phyloP scores from a whole-genome alignment of 2,329 filamentous ascomycete species.

The Ceratocystis destructans region DNA sequence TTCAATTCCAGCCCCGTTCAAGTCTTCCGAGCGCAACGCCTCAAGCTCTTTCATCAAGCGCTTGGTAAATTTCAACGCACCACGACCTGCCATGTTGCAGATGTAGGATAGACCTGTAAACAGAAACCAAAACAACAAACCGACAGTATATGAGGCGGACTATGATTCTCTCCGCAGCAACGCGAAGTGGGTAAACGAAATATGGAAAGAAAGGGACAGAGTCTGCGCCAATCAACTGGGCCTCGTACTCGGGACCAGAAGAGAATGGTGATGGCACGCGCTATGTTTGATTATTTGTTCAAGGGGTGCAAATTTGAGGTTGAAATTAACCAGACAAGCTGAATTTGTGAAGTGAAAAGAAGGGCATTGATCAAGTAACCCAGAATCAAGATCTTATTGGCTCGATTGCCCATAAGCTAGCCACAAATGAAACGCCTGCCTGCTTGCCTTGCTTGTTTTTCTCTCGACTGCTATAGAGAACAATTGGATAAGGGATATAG shows the following conservation, averaged over 20 bases:
- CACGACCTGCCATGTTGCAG: conserved; percentile 32
- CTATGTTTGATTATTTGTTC: not conserved
- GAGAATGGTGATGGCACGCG: not conserved
- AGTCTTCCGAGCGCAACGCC: conserved; percentile 31
- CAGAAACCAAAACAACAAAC: not conserved
- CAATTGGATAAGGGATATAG: too few species aligned
- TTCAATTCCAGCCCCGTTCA: conserved; percentile 38
- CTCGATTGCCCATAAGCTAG: not conserved
- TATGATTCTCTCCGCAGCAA: not conserved
- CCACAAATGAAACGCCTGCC: not conserved
- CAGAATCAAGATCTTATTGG: not conserved
- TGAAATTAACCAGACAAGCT: not conserved
- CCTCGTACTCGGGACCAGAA: not conserved
- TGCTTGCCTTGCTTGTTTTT: not conserved
- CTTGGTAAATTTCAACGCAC: conserved; percentile 34
- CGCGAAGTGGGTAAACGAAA: not conserved
- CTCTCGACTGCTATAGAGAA: too few species aligned
- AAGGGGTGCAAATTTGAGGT: not conserved
- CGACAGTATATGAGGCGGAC: not conserved
- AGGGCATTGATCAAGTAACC: not conserved
- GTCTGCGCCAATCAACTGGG: not conserved
- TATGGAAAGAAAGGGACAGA: not conserved
- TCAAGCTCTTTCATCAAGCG: conserved; percentile 46
- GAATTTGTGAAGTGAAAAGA: not conserved
- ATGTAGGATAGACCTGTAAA: not conserved